These are phyloP conservation scores for Starmerella floris DNA, from an alignment of 805 yeast genomes.

Conservation along the genomic window DNA sequence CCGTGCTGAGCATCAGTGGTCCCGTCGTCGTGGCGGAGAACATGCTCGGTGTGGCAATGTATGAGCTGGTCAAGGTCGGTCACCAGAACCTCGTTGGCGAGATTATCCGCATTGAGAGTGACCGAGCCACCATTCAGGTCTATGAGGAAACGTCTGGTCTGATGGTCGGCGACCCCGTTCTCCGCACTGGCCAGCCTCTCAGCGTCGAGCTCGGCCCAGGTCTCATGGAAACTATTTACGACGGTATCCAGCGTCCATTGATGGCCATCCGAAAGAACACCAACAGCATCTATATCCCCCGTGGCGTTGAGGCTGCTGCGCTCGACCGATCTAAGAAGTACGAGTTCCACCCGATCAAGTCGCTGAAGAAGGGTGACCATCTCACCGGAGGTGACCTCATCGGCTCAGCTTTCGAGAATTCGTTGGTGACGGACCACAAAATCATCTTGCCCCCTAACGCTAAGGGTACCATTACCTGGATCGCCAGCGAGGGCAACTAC, in stretches of 20 bases:
- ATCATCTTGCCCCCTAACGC: constrained; percentile 96
- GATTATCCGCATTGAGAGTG: constrained; percentile 91
- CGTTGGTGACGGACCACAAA: constrained; percentile 82
- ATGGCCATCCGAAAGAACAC: constrained; percentile 79
- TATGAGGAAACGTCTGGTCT: constrained; percentile 99
- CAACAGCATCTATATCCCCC: constrained; percentile 90
- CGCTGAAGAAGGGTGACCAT: constrained; percentile 84
- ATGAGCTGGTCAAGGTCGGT: constrained; percentile 95
- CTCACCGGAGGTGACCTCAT: constrained; percentile 96
- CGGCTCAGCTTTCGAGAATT: constrained; percentile 88
- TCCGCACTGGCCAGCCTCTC: constrained; percentile 96
- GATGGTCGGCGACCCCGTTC: constrained; percentile 97
- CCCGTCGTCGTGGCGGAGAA: constrained; percentile 96
- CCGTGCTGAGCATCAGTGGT: constrained; percentile 88
- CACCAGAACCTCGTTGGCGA: constrained; percentile 96
- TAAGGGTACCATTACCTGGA: constrained; percentile 84
- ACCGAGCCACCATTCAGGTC: constrained; percentile 96
- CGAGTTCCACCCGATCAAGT: constrained; percentile 65
- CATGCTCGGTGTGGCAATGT: constrained; percentile 99
- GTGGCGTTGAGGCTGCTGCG: constrained; percentile 98
- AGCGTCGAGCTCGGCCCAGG: constrained; percentile 99
- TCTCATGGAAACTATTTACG: constrained; percentile 96
- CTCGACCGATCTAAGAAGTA: constrained; percentile 66
- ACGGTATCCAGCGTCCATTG: constrained; percentile 98
- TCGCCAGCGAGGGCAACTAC: constrained; percentile 85